Conservation (phyloP, 129 eudicot species). For the Sambucus nigra region DNA sequence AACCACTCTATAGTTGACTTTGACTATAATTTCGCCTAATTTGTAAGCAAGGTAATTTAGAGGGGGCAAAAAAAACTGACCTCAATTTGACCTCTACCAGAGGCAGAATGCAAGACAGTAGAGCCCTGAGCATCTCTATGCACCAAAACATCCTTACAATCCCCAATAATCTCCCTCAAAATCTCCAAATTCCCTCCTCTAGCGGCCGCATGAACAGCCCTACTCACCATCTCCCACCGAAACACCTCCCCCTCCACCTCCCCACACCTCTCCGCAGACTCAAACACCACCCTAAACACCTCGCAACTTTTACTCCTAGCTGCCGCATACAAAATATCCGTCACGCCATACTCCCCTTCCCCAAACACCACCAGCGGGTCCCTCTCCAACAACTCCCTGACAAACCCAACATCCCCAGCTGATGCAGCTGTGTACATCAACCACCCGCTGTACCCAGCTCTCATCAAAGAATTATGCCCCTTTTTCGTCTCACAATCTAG, state of each 20-base stretch:
- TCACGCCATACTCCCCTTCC: slow-evolving; percentile 84
- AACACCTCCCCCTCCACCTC: slow-evolving; percentile 21
- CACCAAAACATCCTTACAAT: slow-evolving; percentile 52
- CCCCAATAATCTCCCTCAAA: slow-evolving; percentile 48
- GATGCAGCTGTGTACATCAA: slow-evolving; percentile 90
- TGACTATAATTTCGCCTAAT: too few relatives aligned
- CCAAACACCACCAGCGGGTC: slow-evolving; percentile 70
- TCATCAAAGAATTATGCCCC: slow-evolving; percentile 48
- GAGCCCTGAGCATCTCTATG: slow-evolving; percentile 72
- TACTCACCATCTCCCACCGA: slow-evolving; percentile 49
- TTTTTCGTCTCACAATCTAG: slow-evolving; percentile 46
- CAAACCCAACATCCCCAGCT: slow-evolving; percentile 83
- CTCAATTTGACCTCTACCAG: slow-evolving; percentile 79
- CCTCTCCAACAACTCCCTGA: slow-evolving; percentile 40
- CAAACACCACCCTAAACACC: slow-evolving; percentile 54
- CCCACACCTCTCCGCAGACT: slow-evolving; percentile 1
- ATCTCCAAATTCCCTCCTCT: slow-evolving; percentile 84
- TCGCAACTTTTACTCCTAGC: slow-evolving; percentile 70
- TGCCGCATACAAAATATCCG: slow-evolving; percentile 81
- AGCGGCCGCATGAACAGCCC: slow-evolving; percentile 83
- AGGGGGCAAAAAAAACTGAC: slow-evolving; percentile 17
- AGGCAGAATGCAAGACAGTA: slow-evolving; percentile 72
- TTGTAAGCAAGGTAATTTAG: neutral
- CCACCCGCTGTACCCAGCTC: slow-evolving; percentile 98
- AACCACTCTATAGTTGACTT: too few relatives aligned